These are phyloP conservation scores for Penicillium sp. DNA, from an alignment of 2,329 filamentous ascomycete genomes.

Conservation along the genomic window DNA sequence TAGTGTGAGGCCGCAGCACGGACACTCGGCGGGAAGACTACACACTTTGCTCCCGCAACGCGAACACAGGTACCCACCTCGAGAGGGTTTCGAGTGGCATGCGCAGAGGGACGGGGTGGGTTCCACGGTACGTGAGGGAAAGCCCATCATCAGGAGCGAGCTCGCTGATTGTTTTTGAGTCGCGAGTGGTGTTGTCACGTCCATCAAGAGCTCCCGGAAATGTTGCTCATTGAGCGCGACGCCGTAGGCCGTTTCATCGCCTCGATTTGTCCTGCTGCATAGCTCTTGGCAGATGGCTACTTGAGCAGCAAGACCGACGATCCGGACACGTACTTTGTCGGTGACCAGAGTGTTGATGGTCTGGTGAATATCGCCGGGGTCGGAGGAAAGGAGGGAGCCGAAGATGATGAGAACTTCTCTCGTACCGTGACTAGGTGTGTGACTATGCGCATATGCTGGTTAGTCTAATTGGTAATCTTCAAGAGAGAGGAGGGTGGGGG, in stretches of 20 bases:
- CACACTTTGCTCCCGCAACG: slow-evolving; percentile 90
- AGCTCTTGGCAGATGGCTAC: slow-evolving; percentile 92
- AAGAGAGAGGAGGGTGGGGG: background rate
- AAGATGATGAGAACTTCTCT: slow-evolving; percentile 91
- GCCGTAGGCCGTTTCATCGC: slow-evolving; percentile 73
- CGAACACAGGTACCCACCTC: slow-evolving; percentile 89
- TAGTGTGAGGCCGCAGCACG: slow-evolving; percentile 86
- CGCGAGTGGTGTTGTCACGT: slow-evolving; percentile 85
- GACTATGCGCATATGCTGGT: slow-evolving; percentile 55
- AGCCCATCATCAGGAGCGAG: slow-evolving; percentile 93
- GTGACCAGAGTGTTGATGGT: slow-evolving; percentile 79
- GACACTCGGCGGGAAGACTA: slow-evolving; percentile 86
- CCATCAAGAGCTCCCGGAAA: slow-evolving; percentile 87
- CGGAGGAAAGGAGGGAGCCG: slow-evolving; percentile 85
- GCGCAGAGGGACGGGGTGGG: slow-evolving; percentile 78
- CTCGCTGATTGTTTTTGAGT: slow-evolving; percentile 61
- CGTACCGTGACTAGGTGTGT: slow-evolving; percentile 91
- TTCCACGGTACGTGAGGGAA: slow-evolving; percentile 83
- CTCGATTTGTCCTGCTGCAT: slow-evolving; percentile 83
- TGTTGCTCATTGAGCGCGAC: slow-evolving; percentile 87
- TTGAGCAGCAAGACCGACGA: slow-evolving; percentile 89
- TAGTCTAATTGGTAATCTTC: background rate
- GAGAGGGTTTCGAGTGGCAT: slow-evolving; percentile 81
- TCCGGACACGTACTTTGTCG: slow-evolving; percentile 84
- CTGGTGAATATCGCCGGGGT: slow-evolving; percentile 93